Conservation (phyloP, 2,329 filamentous ascomycete species). For the Neofusicoccum laricinum region DNA sequence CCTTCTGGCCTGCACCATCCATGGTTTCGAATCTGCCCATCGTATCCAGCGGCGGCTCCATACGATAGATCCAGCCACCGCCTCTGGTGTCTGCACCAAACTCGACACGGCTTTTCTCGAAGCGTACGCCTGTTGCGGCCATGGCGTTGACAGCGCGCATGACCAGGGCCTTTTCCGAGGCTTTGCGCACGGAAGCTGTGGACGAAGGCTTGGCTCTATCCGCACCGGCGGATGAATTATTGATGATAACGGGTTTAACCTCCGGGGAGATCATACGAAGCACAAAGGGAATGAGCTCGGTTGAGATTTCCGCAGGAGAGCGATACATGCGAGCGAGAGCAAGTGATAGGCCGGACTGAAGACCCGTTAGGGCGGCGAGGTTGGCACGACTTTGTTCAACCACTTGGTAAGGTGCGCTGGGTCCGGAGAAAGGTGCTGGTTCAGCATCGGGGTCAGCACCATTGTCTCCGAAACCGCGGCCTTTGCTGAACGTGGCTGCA, state of each 20-base stretch:
- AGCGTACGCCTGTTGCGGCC: conserved; percentile 74
- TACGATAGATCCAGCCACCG: conserved; percentile 79
- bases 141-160: conserved; percentile 76
- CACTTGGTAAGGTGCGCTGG: conserved; percentile 76
- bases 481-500: conserved; percentile 25
- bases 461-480: not conserved
- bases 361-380: conserved; percentile 66
- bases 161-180: conserved; percentile 79
- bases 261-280: conserved; percentile 81
- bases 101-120: conserved; percentile 80
- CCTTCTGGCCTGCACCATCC: conserved; percentile 50
- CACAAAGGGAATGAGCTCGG: conserved; percentile 81
- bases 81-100: conserved; percentile 52
- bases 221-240: conserved; percentile 58
- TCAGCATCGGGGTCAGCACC: conserved; percentile 39
- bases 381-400: conserved; percentile 79
- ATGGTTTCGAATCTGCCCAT: conserved; percentile 73
- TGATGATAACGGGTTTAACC: conserved; percentile 85
- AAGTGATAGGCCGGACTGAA: conserved; percentile 71
- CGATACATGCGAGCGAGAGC: conserved; percentile 74
- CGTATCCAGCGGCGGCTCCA: conserved; percentile 88
- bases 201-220: conserved; percentile 39
- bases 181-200: conserved; percentile 82
- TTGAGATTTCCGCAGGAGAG: conserved; percentile 71
- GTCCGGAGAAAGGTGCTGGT: conserved; percentile 68